Percentiles rank a stretch among this genome's conserved stretches.
These are phyloP conservation scores for California macrophylla DNA, from an alignment of 441 rosid species.

Conservation along the genomic window DNA sequence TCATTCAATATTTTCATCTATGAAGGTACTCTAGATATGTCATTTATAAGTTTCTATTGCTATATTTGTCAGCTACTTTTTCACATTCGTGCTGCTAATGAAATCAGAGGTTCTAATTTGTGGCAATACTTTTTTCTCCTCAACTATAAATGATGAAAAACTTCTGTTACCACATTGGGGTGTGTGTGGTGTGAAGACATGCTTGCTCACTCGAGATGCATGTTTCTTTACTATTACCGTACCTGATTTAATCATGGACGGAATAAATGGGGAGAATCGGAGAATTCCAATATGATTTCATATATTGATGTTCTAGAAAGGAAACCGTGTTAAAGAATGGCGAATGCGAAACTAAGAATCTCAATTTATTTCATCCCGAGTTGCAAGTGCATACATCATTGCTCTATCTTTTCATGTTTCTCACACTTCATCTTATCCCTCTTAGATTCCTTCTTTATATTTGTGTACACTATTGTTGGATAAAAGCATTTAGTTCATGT, in stretches of 20 bases:
- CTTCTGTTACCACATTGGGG: background rate
- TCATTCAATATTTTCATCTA: slow-evolving; percentile 48
- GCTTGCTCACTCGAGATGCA: background rate
- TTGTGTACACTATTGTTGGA: background rate
- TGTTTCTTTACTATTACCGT: background rate
- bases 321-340: background rate
- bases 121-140: background rate
- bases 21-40: slow-evolving; percentile 43
- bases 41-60: slow-evolving; percentile 13
- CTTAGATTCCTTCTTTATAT: background rate
- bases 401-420: background rate
- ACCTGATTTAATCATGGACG: background rate
- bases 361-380: background rate
- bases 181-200: background rate
- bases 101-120: background rate
- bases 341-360: background rate
- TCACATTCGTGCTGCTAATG: slow-evolving; percentile 1
- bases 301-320: background rate
- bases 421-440: background rate
- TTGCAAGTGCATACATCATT: background rate
- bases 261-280: background rate
- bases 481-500: background rate
- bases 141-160: background rate
- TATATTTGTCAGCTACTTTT: background rate
- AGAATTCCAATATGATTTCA: too few relatives aligned